These are phyloP conservation scores for Pseudovirgaria hyperparasitica DNA, from an alignment of 2,329 filamentous ascomycete genomes.

Conservation along the genomic window DNA sequence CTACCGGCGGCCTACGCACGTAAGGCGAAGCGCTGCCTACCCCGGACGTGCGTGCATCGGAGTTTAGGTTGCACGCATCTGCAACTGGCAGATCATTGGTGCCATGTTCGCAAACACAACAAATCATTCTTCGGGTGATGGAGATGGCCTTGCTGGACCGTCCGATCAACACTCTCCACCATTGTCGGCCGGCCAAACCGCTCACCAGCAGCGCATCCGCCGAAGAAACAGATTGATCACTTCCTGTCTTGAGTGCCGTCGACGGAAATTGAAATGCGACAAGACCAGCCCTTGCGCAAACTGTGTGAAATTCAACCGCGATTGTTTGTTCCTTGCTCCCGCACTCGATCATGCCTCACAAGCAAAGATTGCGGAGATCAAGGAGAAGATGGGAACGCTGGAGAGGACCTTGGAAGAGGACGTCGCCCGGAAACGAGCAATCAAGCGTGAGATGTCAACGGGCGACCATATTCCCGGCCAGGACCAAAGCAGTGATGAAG, in stretches of 20 bases:
- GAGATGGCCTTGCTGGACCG: too few relatives aligned
- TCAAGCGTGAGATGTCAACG: too few relatives aligned
- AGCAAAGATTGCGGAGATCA: conserved; percentile 60
- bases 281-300: conserved; percentile 60
- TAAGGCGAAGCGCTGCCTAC: too few relatives aligned
- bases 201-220: conserved; percentile 17
- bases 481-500: conserved; percentile 44
- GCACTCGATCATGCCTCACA: conserved; percentile 58
- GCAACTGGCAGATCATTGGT: too few relatives aligned
- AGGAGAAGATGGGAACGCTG: conserved; percentile 62
- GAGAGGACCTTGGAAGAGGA: conserved; percentile 59
- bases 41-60: too few relatives aligned
- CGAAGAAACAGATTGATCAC: conserved; percentile 25
- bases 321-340: conserved; percentile 51
- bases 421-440: conserved; percentile 36
- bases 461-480: conserved; percentile 9
- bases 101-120: too few relatives aligned
- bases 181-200: too few relatives aligned
- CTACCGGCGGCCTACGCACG: too few relatives aligned
- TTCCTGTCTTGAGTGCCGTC: conserved; percentile 35
- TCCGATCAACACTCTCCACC: too few relatives aligned
- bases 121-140: too few relatives aligned
- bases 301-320: conserved; percentile 40
- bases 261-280: conserved; percentile 68
- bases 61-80: too few relatives aligned